Percentiles rank a stretch among this genome's conserved stretches.
Evolutionary conservation across 75 land plant species (phyloP).

Genomic region (Picea glauca): DNA sequence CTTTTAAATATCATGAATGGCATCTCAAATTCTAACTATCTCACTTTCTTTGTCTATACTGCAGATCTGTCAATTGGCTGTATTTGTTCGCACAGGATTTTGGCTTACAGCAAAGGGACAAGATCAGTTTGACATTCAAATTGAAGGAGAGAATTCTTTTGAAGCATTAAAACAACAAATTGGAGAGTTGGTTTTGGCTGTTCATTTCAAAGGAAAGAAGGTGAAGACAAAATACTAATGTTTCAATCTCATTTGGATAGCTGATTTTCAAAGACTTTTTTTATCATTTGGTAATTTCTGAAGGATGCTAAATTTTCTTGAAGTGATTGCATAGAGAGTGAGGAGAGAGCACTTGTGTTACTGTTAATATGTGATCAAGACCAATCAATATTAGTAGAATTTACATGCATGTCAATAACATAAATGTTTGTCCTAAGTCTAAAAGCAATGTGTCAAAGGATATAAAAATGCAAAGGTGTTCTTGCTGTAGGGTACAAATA

Average conservation of each 20-base stretch:
- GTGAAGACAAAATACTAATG: background rate
- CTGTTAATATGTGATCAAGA: background rate
- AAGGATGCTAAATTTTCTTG: background rate
- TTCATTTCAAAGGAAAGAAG: slow-evolving; percentile 4
- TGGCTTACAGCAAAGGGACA: slow-evolving; percentile 45
- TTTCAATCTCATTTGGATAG: background rate
- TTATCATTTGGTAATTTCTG: background rate
- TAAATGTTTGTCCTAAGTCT: background rate
- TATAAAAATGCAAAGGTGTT: background rate
- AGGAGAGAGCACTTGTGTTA: background rate
- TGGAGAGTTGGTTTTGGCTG: slow-evolving; percentile 6
- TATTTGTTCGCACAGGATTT: slow-evolving; percentile 39
- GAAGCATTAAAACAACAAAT: background rate
- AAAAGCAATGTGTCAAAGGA: background rate
- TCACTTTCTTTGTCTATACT: background rate
- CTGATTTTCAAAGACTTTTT: background rate
- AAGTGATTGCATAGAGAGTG: background rate
- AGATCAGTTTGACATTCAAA: slow-evolving; percentile 22
- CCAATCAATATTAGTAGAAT: background rate
- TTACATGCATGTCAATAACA: background rate
- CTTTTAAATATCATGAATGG: background rate
- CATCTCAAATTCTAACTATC: background rate
- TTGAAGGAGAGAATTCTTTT: slow-evolving; percentile 17
- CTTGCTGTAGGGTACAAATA: background rate
- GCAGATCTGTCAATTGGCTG: slow-evolving; percentile 10